Evolutionary conservation across 2,329 filamentous ascomycete species (phyloP), one percentile per base, ranked within the genome.

Genomic region (Sporothrix dimorphospora): DNA sequence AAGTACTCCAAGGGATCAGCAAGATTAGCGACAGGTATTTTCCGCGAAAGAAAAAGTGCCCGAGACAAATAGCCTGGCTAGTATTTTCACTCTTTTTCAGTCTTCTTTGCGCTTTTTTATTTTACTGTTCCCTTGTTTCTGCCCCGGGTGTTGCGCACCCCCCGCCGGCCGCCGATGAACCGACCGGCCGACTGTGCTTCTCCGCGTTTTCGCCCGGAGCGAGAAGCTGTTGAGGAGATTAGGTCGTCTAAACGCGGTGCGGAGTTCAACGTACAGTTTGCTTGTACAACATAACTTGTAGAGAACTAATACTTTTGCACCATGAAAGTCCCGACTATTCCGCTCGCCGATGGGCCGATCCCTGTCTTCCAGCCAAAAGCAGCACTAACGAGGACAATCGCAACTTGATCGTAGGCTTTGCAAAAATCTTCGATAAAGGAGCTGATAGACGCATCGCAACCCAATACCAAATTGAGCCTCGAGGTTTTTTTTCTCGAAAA

Each of bases 271-370:
- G 24, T 57, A 16, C 12, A 57, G 27, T n/a, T n/a, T n/a, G n/a
- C n/a, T n/a, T 19, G 27, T 16, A 49, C 19, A 5, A 14, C 11
- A 5, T 47, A 47, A 12, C 12, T 6, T 6, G 16, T n/a, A 8
- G 5, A 49, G 5, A 49, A n/a, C 47, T n/a, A 49, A 21, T 8
- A 21, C 19, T 49, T 47, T 49, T 49, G 40, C 47, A 9, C 47
- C n/a, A 47, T 49, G 16, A 21, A 65, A 40, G 34, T 63, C n/a
- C 57, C 57, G 57, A 63, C 57, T 63, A 21, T 42, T 63, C 34
- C 57, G 57, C 57, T 45, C 55, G 55, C 30, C 55, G 51, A 55
- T 55, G 24, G 55, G 30, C 55, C 55, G 59, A 65, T 65, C 59
- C 59, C 38, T 42, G 59, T 27, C 21, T 24, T 45, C 38, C n/a